Base-by-base conservation (phyloP, 2,329 filamentous ascomycete genomes). In the Davidsoniella virescens region DNA sequence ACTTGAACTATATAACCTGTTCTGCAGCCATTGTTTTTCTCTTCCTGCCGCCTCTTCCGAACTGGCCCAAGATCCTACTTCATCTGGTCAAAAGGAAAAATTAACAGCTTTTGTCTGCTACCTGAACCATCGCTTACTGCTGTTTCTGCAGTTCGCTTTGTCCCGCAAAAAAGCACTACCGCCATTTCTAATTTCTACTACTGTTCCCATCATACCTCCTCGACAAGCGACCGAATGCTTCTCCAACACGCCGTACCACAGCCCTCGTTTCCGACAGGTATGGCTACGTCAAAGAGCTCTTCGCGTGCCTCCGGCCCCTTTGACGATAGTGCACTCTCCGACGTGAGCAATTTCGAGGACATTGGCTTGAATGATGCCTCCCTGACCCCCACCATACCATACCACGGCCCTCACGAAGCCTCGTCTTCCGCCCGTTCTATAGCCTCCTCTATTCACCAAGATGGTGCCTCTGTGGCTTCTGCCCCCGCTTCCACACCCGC, bases 261-360 rank as follows among this genome's bases (percentile, higher is more conserved):
- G 29, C 29, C 29, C 29, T 33, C 29, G 29, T 12, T 33, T 1
- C 26, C 18, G 20, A 43, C 20, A 54, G 84, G 86, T 59, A 78
- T 94, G 67, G 86, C 83, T 45, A 66, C 70, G 57, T 93, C 86
- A 54, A 93, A 90, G 65, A 87, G 87, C 25, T 93, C 86, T 4
- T 94, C 87, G 46, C 84, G 90, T 59, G 82, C 82, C 58, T 94
- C 87, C 37, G 80, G 83, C 51, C 80, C 76, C 54, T 82, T 80
- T 59, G 82, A 87, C 59, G 84, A 85, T 57, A 78, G 81, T 59
- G 76, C 79, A 47, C 68, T 84, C 43, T 73, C 78, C 48, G 85
- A 94, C 60, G 76, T 82, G 52, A 80, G 78, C 55, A 80, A 95
- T 63, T 95, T 95, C 59, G 90, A 96, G 63, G 90, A 95, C 56